Percentiles rank a stretch among this genome's conserved stretches.
Conservation (phyloP, 164 flowering plant genomes). For the Vitis amurensis region DNA sequence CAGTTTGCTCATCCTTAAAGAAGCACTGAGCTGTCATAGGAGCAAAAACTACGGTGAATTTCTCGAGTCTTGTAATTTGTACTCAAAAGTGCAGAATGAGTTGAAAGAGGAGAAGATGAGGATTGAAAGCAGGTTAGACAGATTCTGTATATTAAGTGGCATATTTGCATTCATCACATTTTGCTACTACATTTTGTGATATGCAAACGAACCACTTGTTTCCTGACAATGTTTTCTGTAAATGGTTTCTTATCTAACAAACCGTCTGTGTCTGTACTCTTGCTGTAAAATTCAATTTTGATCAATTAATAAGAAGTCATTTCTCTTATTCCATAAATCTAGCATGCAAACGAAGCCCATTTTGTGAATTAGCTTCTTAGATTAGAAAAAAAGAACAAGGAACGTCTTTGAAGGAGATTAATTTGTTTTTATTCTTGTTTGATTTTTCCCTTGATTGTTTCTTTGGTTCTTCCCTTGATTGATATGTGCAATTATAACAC, state of each 20-base stretch:
- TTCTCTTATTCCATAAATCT: not conserved
- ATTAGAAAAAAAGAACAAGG: no score
- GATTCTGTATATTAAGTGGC: slow-evolving; percentile 69
- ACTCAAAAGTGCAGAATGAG: slow-evolving; percentile 74
- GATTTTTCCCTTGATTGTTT: no score
- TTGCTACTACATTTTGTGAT: slow-evolving; percentile 64
- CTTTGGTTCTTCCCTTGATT: no score
- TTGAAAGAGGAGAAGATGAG: slow-evolving; percentile 89
- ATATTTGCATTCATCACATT: slow-evolving; percentile 65
- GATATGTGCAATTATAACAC: no score
- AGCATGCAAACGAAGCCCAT: not conserved
- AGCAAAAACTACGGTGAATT: slow-evolving; percentile 85
- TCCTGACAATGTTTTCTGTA: slow-evolving; percentile 12
- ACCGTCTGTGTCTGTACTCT: not conserved
- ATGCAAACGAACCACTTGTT: not conserved
- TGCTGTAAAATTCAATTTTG: slow-evolving; percentile 24
- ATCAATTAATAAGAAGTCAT: slow-evolving; percentile 4
- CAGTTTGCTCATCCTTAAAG: slow-evolving; percentile 79
- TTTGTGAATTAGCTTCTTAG: not conserved
- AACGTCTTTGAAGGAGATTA: no score
- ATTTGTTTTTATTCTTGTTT: no score
- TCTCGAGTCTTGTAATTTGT: slow-evolving; percentile 69
- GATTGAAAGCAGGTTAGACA: slow-evolving; percentile 78
- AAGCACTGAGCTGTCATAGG: slow-evolving; percentile 68
- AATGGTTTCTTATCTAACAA: slow-evolving; percentile 6